Conservation (phyloP, 805 yeast species). For the Vanderwaltozyma polyspora region DNA sequence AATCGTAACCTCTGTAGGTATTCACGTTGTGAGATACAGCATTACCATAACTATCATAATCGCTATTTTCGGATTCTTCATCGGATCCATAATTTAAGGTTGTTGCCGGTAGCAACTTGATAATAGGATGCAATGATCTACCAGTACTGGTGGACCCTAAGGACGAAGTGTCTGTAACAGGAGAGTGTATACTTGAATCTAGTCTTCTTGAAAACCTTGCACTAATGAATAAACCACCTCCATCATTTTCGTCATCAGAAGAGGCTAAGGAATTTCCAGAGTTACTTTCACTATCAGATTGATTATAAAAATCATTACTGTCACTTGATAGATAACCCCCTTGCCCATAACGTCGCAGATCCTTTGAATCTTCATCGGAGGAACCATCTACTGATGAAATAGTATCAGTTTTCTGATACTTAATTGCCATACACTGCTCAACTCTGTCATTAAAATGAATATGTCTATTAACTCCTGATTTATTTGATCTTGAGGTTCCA, state of each 20-base stretch:
- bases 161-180: conserved; percentile 20
- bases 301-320: conserved; percentile 4
- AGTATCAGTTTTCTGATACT: conserved; percentile 18
- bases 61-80: conserved; percentile 36
- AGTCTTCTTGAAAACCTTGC: conserved; percentile 24
- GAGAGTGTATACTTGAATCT: conserved; percentile 17
- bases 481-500: conserved; percentile 1
- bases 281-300: conserved; percentile 2
- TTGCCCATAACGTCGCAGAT: conserved; percentile 4
- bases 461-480: conserved; percentile 33
- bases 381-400: conserved; percentile 15
- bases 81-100: conserved; percentile 68
- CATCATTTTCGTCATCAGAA: conserved; percentile 19
- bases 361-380: conserved; percentile 25
- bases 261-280: conserved; percentile 3
- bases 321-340: conserved; percentile 5
- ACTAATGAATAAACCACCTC: conserved; percentile 25
- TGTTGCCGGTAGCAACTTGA: conserved; percentile 77
- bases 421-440: conserved; percentile 81
- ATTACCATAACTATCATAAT: conserved; percentile 33
- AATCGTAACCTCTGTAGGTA: conserved; percentile 64
- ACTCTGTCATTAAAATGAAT: conserved; percentile 92
- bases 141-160: conserved; percentile 11
- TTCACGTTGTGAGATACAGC: conserved; percentile 63
- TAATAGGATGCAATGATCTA: conserved; percentile 36